Conservation (phyloP, 768 basidiomycete genomes). For the Psilocybe subaeruginosa region DNA sequence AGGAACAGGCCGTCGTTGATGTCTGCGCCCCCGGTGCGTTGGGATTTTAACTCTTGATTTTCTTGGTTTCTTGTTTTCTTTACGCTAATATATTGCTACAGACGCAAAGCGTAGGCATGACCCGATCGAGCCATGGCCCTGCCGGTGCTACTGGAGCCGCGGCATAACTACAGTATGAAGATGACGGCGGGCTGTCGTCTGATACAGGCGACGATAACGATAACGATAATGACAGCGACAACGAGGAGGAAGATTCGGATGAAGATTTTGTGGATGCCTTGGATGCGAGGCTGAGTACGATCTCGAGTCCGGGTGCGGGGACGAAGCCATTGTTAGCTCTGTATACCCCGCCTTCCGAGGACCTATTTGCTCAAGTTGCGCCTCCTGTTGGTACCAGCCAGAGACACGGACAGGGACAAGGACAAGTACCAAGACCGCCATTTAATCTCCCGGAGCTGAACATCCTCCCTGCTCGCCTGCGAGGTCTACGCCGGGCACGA, state of each 20-base stretch:
- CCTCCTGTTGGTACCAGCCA: no score
- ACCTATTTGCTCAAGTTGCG: not conserved
- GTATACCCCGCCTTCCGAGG: not conserved
- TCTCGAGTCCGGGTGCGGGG: not conserved
- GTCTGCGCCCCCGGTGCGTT: no score
- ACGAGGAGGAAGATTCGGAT: conserved; percentile 29
- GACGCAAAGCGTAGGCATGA: conserved; percentile 67
- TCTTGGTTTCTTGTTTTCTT: no score
- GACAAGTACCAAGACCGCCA: conserved; percentile 4
- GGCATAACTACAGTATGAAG: conserved; percentile 33
- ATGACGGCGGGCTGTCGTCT: conserved; percentile 74
- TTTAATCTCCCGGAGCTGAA: conserved; percentile 21
- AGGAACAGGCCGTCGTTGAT: no score
- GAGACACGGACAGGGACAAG: not conserved
- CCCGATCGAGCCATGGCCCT: conserved; percentile 49
- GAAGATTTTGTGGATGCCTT: conserved; percentile 31
- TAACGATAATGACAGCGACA: not conserved
- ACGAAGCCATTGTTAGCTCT: not conserved
- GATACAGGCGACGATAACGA: conserved; percentile 29
- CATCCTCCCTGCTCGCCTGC: conserved; percentile 25
- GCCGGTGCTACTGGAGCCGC: no score
- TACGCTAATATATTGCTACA: not conserved
- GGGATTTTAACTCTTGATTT: no score
- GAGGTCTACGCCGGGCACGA: conserved; percentile 21
- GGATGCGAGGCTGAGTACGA: not conserved